Base-by-base conservation (phyloP, 1,139 yeast genomes). In the Yamadazyma epiphylla region DNA sequence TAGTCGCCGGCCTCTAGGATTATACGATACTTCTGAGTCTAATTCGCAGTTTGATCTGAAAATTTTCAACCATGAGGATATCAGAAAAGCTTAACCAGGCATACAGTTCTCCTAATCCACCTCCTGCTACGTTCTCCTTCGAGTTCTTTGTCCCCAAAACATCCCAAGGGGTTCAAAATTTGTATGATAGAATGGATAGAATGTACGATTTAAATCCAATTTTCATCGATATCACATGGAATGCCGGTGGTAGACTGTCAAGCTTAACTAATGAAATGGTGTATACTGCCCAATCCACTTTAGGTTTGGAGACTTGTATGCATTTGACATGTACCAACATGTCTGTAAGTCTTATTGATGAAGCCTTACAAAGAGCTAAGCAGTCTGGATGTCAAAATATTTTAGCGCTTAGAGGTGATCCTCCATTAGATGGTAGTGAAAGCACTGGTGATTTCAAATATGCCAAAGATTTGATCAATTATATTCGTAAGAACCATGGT, bases 101-200 rank as follows among this genome's bases (percentile, higher is more conserved):
- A 13, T 79, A 74, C 41, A 39, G 55, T 13, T 46, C 57, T 46
- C 41, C 72, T 48, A 41, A 51, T 29, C 63, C 71, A 9, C 70
- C 77, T 4, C 68, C 68, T 3, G 71, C 95, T 4, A 86, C 96
- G 4, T 91, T 86, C 57, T 89, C 97, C 29, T 91, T 89, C 51
- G 98, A 91, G 66, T 91, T 86, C 64, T 91, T 91, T 55, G 96
- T 91, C n/a, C 98, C 98, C 26, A 91, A 91, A 65, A 91, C 98
- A 1, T 72, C 94, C 15, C 96, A 91, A 58, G 98, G 98, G 55
- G 94, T 89, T 19, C 96, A 89, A 56, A 91, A 91, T 53, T 70
- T 91, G 36, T 91, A 89, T 60, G 98, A 91, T 56, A 75, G 98
- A 55, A 91, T 91, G 94, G 97, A 91, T 53, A 77, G 96, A 58